Conservation (phyloP, 805 yeast species). For the Lachancea kluyveri region DNA sequence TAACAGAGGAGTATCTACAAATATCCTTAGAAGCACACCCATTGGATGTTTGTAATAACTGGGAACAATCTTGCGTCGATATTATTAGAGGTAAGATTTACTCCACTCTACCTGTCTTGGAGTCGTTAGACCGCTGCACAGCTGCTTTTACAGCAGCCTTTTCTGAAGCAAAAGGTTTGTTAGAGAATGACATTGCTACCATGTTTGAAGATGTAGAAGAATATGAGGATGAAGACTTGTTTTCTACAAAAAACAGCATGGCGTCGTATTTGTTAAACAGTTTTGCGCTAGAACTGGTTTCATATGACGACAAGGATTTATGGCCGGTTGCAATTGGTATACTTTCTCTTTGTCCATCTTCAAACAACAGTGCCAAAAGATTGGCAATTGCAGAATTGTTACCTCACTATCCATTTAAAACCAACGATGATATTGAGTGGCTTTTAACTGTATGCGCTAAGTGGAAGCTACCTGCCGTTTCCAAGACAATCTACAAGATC, state of each 20-base stretch:
- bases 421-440: constrained; percentile 79
- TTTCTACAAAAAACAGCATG: constrained; percentile 37
- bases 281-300: constrained; percentile 28
- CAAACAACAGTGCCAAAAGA: constrained; percentile 30
- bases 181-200: constrained; percentile 32
- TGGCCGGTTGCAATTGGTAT: constrained; percentile 70
- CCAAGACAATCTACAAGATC: constrained; percentile 45
- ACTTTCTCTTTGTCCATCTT: constrained; percentile 41
- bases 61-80: constrained; percentile 53
- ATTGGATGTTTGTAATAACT: constrained; percentile 35
- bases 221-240: constrained; percentile 20
- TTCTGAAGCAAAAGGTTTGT: constrained; percentile 57
- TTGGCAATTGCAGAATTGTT: constrained; percentile 46
- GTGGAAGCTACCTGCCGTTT: constrained; percentile 52
- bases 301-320: constrained; percentile 36
- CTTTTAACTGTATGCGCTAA: constrained; percentile 66
- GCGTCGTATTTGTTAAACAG: constrained; percentile 33
- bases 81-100: constrained; percentile 51
- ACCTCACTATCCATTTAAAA: constrained; percentile 53
- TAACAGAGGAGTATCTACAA: constrained; percentile 37
- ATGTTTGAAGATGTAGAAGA: constrained; percentile 20
- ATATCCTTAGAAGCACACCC: constrained; percentile 31
- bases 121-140: constrained; percentile 54
- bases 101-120: constrained; percentile 51
- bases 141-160: constrained; percentile 57